Evolutionary conservation across 768 basidiomycete species (phyloP).

Genomic region (Neoboletus magnificus): DNA sequence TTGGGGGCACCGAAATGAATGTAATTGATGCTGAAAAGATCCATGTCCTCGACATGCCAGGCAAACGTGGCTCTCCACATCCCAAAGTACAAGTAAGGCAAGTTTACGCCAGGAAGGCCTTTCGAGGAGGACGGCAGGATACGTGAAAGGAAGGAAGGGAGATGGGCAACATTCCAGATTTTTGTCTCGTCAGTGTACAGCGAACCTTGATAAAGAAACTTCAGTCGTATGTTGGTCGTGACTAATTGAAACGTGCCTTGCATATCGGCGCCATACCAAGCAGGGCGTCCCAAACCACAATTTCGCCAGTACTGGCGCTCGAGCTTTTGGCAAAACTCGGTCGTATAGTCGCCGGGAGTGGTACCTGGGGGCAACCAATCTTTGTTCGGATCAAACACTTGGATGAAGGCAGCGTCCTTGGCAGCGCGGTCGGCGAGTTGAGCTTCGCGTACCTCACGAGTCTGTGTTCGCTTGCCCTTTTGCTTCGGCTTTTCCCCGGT

Average conservation of each 20-base stretch:
- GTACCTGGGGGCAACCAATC: conserved; percentile 84
- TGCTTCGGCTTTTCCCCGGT: conserved; percentile 35
- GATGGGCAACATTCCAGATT: conserved; percentile 91
- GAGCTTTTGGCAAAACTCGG: conserved; percentile 81
- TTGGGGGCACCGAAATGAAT: conserved; percentile 98
- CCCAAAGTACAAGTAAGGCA: conserved; percentile 96
- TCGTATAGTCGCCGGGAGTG: conserved; percentile 72
- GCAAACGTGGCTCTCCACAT: conserved; percentile 99
- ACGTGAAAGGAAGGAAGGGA: conserved; percentile 83
- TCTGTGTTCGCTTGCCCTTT: conserved; percentile 43
- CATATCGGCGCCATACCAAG: conserved; percentile 98
- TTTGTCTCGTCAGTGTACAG: conserved; percentile 73
- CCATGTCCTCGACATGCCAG: conserved; percentile 99
- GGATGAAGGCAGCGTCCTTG: conserved; percentile 54
- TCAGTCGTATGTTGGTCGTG: neutral
- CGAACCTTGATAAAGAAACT: conserved; percentile 42
- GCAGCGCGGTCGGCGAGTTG: conserved; percentile 45
- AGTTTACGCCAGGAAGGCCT: conserved; percentile 91
- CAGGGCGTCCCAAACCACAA: conserved; percentile 81
- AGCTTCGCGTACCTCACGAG: conserved; percentile 44
- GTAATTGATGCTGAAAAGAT: conserved; percentile 97
- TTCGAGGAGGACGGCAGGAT: conserved; percentile 64
- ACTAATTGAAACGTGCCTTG: conserved; percentile 53
- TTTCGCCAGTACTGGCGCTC: conserved; percentile 93
- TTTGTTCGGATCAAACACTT: conserved; percentile 64